These are phyloP conservation scores for Heliamphora pulchella DNA, from an alignment of 179 eudicot genomes.

Conservation along the genomic window DNA sequence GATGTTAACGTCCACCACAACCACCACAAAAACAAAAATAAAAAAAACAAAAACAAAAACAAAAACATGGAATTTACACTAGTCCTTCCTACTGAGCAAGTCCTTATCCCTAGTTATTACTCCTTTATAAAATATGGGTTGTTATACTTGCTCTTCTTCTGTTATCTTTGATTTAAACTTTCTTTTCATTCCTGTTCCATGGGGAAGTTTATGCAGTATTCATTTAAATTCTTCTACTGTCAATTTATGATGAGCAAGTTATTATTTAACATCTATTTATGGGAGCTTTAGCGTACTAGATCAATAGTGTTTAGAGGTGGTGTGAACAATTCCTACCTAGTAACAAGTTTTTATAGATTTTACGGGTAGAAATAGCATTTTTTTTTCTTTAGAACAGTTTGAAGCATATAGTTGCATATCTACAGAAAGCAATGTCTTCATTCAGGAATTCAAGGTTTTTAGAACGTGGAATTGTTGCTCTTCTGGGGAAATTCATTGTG, in stretches of 20 bases:
- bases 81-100: slow-evolving; percentile 5
- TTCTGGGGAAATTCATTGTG: neutral
- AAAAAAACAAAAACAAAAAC: neutral
- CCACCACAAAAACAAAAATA: neutral
- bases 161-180: neutral
- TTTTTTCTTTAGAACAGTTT: neutral
- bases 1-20: neutral
- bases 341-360: neutral
- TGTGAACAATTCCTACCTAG: neutral
- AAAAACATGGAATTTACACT: neutral
- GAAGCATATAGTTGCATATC: neutral
- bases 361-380: neutral
- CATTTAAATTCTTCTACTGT: neutral
- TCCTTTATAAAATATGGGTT: neutral
- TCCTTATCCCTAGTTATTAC: slow-evolving; percentile 1
- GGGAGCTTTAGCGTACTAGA: neutral
- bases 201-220: slow-evolving; percentile 3
- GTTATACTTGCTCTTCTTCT: neutral
- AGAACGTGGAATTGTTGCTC: neutral
- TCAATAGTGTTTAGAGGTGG: neutral
- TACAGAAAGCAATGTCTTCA: neutral
- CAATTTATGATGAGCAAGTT: neutral
- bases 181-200: slow-evolving; percentile 4
- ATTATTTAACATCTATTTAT: neutral
- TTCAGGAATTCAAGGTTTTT: neutral